A percentile compares a stretch with the other conserved stretches of the same genome.
Conservation (phyloP, 1,284 basidiomycete genomes). For the Coniophora puteana region DNA sequence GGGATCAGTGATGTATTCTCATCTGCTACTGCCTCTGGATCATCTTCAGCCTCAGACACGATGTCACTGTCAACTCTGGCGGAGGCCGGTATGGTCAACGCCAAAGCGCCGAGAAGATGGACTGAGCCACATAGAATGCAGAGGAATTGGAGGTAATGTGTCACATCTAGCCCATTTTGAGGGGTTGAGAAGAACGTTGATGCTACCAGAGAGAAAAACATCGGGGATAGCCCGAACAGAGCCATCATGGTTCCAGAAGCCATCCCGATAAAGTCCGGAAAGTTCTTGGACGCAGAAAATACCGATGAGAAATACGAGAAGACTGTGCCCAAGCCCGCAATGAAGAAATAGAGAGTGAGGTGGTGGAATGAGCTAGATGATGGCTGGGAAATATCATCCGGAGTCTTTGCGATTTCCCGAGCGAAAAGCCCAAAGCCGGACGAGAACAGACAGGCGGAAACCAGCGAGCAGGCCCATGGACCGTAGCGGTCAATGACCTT, state of each 20-base stretch:
- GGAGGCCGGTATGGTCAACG: constrained; percentile 31
- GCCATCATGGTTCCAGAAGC: constrained; percentile 67
- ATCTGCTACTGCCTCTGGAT: constrained; percentile 23
- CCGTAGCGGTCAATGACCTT: constrained; percentile 56
- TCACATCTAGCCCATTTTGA: constrained; percentile 49
- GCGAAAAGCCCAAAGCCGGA: constrained; percentile 61
- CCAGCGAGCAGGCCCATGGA: constrained; percentile 59
- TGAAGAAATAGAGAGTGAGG: constrained; percentile 55
- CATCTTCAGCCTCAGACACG: constrained; percentile 9
- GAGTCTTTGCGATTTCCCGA: constrained; percentile 44
- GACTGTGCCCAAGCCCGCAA: constrained; percentile 63
- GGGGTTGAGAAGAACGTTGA: constrained; percentile 52
- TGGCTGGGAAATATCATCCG: constrained; percentile 33
- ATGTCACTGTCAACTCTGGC: too few relatives aligned
- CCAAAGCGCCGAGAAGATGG: constrained; percentile 51
- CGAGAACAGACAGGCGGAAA: constrained; percentile 56
- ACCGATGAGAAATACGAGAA: constrained; percentile 75
- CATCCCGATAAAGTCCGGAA: constrained; percentile 59
- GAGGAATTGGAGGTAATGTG: constrained; percentile 53
- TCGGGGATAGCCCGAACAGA: constrained; percentile 72
- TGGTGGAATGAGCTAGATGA: constrained; percentile 44
- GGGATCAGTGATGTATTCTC: constrained; percentile 44
- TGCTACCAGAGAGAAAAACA: constrained; percentile 66
- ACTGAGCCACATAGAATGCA: constrained; percentile 48
- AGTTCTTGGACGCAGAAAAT: constrained; percentile 70